Conservation (phyloP, 163 green algal genomes). For the Volvox carteri region DNA sequence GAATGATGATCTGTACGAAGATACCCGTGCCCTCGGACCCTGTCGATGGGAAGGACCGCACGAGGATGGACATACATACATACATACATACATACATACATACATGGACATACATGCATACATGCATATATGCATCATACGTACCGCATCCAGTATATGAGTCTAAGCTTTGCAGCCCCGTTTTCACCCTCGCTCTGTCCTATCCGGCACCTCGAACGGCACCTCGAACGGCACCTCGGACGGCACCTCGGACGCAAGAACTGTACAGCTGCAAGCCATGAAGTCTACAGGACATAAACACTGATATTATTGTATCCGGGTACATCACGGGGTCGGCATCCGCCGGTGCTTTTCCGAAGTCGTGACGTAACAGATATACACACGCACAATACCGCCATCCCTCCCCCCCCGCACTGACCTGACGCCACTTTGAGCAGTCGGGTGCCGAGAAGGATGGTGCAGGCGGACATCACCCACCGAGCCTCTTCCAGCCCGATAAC, state of each 20-base stretch:
- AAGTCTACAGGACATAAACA: not conserved
- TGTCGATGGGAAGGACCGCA: too few species aligned
- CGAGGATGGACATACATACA: too few species aligned
- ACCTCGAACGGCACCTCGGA: too few species aligned
- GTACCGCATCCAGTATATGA: not conserved
- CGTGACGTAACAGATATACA: not conserved
- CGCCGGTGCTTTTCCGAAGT: not conserved
- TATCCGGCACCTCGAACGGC: too few species aligned
- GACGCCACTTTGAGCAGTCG: not conserved
- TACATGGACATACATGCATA: not conserved
- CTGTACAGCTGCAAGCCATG: not conserved
- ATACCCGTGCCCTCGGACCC: not conserved
- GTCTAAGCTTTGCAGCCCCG: not conserved
- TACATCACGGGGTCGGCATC: too few species aligned
- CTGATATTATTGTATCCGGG: not conserved
- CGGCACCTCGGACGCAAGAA: too few species aligned
- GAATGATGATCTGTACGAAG: slow-evolving; percentile 16
- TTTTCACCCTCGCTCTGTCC: not conserved
- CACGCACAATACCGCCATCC: not conserved
- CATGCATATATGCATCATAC: not conserved
- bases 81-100: not conserved
- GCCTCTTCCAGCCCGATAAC: not conserved
- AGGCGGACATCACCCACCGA: not conserved
- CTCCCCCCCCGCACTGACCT: not conserved
- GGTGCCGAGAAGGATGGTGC: not conserved